Evolutionary conservation across 1,284 basidiomycete species (phyloP), one percentile per base, ranked within the genome.

Genomic region (Ustilago cynodontis): DNA sequence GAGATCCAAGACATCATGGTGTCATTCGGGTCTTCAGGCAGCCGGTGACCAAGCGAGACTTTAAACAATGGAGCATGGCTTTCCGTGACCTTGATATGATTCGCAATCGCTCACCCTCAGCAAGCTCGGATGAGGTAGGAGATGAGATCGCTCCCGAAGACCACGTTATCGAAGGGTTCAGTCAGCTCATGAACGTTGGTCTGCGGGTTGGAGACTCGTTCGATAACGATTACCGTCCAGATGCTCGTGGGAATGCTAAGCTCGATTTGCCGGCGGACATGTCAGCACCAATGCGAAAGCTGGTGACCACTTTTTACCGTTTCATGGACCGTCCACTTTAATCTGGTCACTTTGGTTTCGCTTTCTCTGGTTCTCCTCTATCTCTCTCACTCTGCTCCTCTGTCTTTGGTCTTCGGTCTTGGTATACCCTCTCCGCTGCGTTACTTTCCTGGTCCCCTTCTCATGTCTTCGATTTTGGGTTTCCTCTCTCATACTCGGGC

Each of bases 21-120:
- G 51, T 79, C 47, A 71, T 79, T 16, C 54, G 65, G 4, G 59
- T 79, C 11, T 26, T 79, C 1, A 45, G 70, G 14, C 62, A 62
- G 52, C 29, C 53, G 3, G 70, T 65, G 20, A 39, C 52, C 47
- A 69, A 76, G 73, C 65, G 77, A 6, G 71, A 74, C 35, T 79
- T 79, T 29, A 39, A 49, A 14, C 52, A 73, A n/a, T 79, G 77
- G 77, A 71, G 59, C 37, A 79, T 79, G 77, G 77, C 68, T 1
- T 79, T 69, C 64, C 56, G 77, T 31, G 77, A 79, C 31, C 59
- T 79, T 13, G 73, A 76, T n/a, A 63, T 76, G 65, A 49, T 66
- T 28, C 59, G 33, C 16, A 65, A 51, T 20, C 56, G 45, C 22
- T 49, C 54, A 1, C 56, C 51, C 6, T 49, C 60, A 1, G 35